Conservation (phyloP, 805 yeast species). For the Kodamaea kakaduensis region DNA sequence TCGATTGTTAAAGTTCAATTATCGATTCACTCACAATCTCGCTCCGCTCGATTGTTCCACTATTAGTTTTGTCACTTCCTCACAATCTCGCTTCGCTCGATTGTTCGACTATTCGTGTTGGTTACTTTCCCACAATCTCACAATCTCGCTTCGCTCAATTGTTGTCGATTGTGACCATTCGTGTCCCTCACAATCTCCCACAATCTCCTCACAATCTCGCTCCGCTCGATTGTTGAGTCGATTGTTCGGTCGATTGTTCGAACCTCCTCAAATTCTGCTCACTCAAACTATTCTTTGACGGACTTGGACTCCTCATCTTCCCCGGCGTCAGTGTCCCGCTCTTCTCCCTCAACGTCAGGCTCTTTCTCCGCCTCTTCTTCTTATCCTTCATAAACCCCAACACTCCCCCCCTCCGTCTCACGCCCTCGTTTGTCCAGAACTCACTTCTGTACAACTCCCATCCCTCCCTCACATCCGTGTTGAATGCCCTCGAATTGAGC, state of each 20-base stretch:
- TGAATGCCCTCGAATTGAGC: slow-evolving; percentile 75
- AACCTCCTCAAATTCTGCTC: slow-evolving; percentile 17
- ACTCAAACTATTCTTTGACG: slow-evolving; percentile 13
- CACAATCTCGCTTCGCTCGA: too few species aligned
- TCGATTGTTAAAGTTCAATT: too few species aligned
- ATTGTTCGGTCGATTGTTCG: background rate
- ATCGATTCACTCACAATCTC: too few species aligned
- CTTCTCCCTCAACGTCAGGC: slow-evolving; percentile 3
- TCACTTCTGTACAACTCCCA: slow-evolving; percentile 95
- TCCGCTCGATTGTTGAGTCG: background rate
- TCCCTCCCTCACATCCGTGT: slow-evolving; percentile 79
- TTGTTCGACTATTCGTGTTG: too few species aligned
- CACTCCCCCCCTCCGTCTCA: slow-evolving; percentile 46
- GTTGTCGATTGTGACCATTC: too few species aligned
- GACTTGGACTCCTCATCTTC: slow-evolving; percentile 2
- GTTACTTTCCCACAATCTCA: too few species aligned
- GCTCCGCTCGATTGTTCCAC: too few species aligned
- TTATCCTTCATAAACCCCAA: slow-evolving; percentile 33
- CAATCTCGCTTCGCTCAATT: too few species aligned
- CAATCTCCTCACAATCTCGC: background rate
- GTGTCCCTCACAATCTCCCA: too few species aligned
- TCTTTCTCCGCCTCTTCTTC: slow-evolving; percentile 32
- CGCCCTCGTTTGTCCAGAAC: slow-evolving; percentile 86
- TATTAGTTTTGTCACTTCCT: too few species aligned
- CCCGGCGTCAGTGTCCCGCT: slow-evolving; percentile 4